Conservation (phyloP, 257 asterid genomes). For the Lavandula angustifolia region DNA sequence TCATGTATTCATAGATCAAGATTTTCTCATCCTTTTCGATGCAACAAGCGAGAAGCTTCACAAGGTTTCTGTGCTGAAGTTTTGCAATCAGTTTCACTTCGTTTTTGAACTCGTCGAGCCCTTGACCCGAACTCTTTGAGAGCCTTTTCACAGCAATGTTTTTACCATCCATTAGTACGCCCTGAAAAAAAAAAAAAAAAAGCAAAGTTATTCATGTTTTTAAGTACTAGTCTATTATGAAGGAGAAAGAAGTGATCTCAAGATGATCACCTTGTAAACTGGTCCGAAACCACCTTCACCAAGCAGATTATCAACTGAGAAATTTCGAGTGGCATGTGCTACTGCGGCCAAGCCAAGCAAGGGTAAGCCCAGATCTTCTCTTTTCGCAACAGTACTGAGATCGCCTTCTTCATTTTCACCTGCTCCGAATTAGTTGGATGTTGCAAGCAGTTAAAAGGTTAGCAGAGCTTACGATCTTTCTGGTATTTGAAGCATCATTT, state of each 20-base stretch:
- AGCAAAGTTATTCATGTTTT: not conserved
- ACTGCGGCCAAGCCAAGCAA: slow-evolving; percentile 40
- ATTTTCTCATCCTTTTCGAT: slow-evolving; percentile 45
- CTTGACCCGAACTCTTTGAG: slow-evolving; percentile 49
- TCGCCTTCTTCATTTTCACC: slow-evolving; percentile 27
- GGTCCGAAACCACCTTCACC: slow-evolving; percentile 62
- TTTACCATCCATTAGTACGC: slow-evolving; percentile 36
- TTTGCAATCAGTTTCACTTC: slow-evolving; percentile 46
- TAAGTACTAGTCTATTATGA: not conserved
- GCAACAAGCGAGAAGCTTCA: slow-evolving; percentile 49
- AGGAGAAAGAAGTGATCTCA: not conserved
- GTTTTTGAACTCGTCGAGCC: slow-evolving; percentile 45
- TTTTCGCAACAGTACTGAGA: slow-evolving; percentile 11
- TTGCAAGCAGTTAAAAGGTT: not conserved
- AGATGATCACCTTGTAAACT: slow-evolving; percentile 47
- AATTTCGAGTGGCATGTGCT: slow-evolving; percentile 42
- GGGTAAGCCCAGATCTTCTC: slow-evolving; percentile 44
- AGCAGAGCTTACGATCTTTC: not conserved
- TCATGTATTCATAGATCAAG: slow-evolving; percentile 51
- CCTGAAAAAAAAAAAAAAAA: slow-evolving; percentile 48
- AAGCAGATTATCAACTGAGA: slow-evolving; percentile 39
- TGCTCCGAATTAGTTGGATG: slow-evolving; percentile 3
- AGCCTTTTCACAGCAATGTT: slow-evolving; percentile 48
- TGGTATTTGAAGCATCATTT: not conserved
- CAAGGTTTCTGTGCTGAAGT: slow-evolving; percentile 56